A percentile compares a stretch with the other conserved stretches of the same genome.
phyloP scores from a whole-genome alignment of 345 rosid genomes.

The Eutrema heterophyllum region DNA sequence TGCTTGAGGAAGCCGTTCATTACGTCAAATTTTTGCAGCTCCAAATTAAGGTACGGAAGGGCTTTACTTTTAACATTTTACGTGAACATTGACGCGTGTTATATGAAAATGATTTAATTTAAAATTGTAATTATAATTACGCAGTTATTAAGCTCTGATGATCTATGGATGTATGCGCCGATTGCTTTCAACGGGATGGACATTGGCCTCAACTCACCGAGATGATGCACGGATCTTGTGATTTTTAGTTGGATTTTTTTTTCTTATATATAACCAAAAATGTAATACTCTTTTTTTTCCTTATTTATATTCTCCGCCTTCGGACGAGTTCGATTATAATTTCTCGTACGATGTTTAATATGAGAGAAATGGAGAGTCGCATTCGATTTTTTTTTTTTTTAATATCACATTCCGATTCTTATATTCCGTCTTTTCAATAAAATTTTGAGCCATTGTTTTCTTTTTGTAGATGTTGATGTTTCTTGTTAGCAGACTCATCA shows the following conservation, averaged over 20 bases:
- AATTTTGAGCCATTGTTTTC: background rate
- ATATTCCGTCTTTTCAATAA: background rate
- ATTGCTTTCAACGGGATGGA: slow-evolving; percentile 83
- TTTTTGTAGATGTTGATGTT: background rate
- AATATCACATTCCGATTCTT: background rate
- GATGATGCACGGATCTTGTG: slow-evolving; percentile 6
- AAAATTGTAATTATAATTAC: background rate
- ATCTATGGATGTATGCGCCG: slow-evolving; percentile 90
- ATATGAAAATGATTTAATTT: background rate
- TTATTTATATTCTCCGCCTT: slow-evolving; percentile 12
- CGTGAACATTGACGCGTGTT: background rate
- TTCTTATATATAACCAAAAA: slow-evolving; percentile 15
- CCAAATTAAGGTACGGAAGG: slow-evolving; percentile 58
- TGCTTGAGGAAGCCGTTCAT: slow-evolving; percentile 93
- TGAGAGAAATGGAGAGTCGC: slow-evolving; percentile 22
- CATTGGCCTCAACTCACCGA: slow-evolving; percentile 44
- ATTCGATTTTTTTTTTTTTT: background rate
- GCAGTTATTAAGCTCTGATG: slow-evolving; percentile 87
- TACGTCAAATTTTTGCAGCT: slow-evolving; percentile 85
- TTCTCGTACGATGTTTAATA: slow-evolving; percentile 27
- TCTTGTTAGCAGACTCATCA: background rate
- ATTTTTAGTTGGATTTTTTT: slow-evolving; percentile 8
- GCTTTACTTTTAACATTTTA: background rate
- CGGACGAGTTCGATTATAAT: slow-evolving; percentile 32
- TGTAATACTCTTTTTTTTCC: slow-evolving; percentile 10